Base-by-base conservation (phyloP, 176 grass and related monocot genomes). In the Aegilops speltoides region DNA sequence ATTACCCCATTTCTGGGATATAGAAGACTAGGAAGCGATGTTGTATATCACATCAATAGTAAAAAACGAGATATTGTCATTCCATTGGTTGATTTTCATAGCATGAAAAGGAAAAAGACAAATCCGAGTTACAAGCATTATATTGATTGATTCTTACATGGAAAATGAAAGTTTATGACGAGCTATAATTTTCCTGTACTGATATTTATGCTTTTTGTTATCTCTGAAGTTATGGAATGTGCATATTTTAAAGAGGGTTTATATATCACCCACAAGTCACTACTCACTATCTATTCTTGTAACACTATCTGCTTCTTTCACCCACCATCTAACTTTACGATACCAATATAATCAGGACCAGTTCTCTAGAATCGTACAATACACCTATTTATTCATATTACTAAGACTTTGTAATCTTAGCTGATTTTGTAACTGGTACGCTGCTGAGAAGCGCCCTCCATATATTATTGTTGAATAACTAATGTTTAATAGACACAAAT, bases 221-320 rank as follows among this genome's bases (percentile, higher is more conserved):
- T 84, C 70, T 73, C 41, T 45, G n/a, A 63, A 28, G 33, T 31
- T 74, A 17, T 63, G 56, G 7, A 73, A 28, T 61, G 33, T 59
- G 15, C 34, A 74, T 73, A 11, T 74, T 73, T 64, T 72, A 63
- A 74, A 84, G 68, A 75, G 10, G 26, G 6, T 64, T 84, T 77
- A 17, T 48, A 64, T 85, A 52, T 61, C 33, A 62, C 10, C 72
- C 36, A 31, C 22, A 73, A 59, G 32, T 61, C 23, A 62, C 7
- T 20, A 59, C 56, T 59, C 56, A 54, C 16, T 10, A 29, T 33
- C 1, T 73, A 64, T 46, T 76, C 22, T 76, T 77, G 22, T 76
- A 36, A 45, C 38, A 76, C 59, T 70, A 63, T 40, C 25, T 76
- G 37, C 19, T 84, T n/a, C 0, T 14, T 62, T 46, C 9, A 33